Percentiles rank a stretch among this genome's conserved stretches.
Conservation (phyloP, 2,329 filamentous ascomycete species). For the Lecanoromycetidae sp. region DNA sequence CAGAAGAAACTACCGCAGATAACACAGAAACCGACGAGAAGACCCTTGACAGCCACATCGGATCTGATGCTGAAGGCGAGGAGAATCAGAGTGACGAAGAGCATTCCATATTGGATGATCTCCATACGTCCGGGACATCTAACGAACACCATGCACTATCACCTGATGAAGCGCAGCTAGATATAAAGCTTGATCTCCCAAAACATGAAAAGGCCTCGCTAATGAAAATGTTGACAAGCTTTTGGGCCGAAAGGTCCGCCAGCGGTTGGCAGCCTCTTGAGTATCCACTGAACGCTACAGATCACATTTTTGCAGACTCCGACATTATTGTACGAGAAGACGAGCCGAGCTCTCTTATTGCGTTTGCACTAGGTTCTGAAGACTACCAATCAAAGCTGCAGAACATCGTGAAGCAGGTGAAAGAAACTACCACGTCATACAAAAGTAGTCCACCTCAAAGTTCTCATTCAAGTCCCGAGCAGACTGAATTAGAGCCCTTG, state of each 20-base stretch:
- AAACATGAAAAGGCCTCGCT: conserved; percentile 88
- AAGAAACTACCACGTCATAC: conserved; percentile 25
- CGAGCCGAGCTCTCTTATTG: conserved; percentile 91
- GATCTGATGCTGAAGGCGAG: conserved; percentile 58
- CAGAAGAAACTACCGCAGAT: conserved; percentile 27
- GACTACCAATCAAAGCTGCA: conserved; percentile 76
- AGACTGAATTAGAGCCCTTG: conserved; percentile 72
- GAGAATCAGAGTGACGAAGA: conserved; percentile 60
- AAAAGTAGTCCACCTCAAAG: conserved; percentile 19
- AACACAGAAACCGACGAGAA: conserved; percentile 33
- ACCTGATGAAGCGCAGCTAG: conserved; percentile 43
- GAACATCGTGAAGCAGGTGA: conserved; percentile 23
- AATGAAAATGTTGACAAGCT: conserved; percentile 91
- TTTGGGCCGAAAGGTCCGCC: conserved; percentile 95
- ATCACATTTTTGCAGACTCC: conserved; percentile 94
- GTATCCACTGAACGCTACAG: conserved; percentile 74
- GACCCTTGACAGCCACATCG: conserved; percentile 37
- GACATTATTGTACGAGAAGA: conserved; percentile 96
- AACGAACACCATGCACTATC: conserved; percentile 41
- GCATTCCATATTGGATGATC: conserved; percentile 54
- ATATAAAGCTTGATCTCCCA: conserved; percentile 61
- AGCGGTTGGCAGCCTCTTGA: conserved; percentile 89
- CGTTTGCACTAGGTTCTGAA: conserved; percentile 75
- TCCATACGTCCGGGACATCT: conserved; percentile 41
- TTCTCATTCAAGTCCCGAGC: conserved; percentile 33